Base-by-base conservation (phyloP, 106 monocot species). In the Iris macrosiphon region DNA sequence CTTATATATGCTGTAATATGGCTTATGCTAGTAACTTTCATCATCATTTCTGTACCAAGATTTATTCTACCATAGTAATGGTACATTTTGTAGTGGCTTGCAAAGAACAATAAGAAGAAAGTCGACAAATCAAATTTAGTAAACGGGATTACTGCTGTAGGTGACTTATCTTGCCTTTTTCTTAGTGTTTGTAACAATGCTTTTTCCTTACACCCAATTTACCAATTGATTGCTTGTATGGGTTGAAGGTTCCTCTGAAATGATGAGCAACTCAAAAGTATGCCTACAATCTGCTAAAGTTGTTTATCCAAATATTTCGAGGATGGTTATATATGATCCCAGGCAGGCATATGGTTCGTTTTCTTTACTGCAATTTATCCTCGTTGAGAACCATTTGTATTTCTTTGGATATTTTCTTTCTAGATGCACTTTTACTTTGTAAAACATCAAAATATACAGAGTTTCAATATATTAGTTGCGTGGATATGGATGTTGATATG, bases 291-390 rank as follows among this genome's bases (percentile, higher is more conserved):
- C 79, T 68, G 19, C 79, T 41, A 89, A 77, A 60, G 50, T 85
- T 59, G 59, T 79, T 38, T 82, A 73, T 43, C 94, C 94, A 43
- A 89, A 95, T 74, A 76, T 72, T 61, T 85, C 94, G 51, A 53
- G 67, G 45, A 95, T 95, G 94, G 74, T 82, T n/a, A 68, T 85
- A 54, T 89, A 89, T 72, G 81, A 95, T 21, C 94, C 94, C 54
- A 71, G 80, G 55, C 77, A 84, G 62, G 55, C 60, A 14, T 76
- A 72, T 74, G 89, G 94, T 95, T 72, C 43, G 35, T 30, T 37
- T 22, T 27, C 4, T 47, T 59, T 15, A 40, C n/a, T n/a, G n/a
- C n/a, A n/a, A 51, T 48, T 2, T 40, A 54, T 4, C 24, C 20
- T 19, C 14, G 13, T 30, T n/a, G 4, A 44, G 24, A 7, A 31